Evolutionary conservation across 208 protist genomes (phyloP).

Genomic region (Porcisia hertigi): DNA sequence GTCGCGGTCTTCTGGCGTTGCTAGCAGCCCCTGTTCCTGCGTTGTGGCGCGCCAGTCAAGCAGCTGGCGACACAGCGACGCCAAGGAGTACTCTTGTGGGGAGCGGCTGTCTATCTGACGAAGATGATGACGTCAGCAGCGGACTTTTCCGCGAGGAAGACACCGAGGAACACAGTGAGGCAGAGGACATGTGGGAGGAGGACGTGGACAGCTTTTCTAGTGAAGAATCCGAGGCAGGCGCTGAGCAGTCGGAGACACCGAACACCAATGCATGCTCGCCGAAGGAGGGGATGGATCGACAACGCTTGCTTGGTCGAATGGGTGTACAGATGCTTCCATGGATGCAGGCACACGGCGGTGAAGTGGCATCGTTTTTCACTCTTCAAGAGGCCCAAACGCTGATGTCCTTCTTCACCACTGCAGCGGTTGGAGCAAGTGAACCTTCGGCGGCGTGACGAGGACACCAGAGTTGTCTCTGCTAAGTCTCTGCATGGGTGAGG

Average conservation of each 20-base stretch:
- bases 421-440: not conserved
- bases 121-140: constrained; percentile 12
- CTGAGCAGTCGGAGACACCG: not conserved
- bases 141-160: constrained; percentile 21
- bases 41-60: constrained; percentile 8
- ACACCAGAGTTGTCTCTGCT: not conserved
- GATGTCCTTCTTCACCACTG: constrained; percentile 19
- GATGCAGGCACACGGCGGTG: constrained; percentile 20
- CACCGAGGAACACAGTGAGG: constrained; percentile 2
- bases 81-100: not conserved
- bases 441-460: not conserved
- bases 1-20: constrained; percentile 26
- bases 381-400: constrained; percentile 12
- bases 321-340: constrained; percentile 23
- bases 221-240: not conserved
- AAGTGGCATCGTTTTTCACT: constrained; percentile 32
- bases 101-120: not conserved
- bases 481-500: not conserved
- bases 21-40: constrained; percentile 3
- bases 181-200: constrained; percentile 23
- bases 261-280: not conserved
- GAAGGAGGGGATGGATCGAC: constrained; percentile 2
- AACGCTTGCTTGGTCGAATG: constrained; percentile 14
- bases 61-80: constrained; percentile 3
- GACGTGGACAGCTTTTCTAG: constrained; percentile 13